A percentile compares a stretch with the other conserved stretches of the same genome.
These are phyloP conservation scores for Verticillium dahliae DNA, from an alignment of 2,329 filamentous ascomycete species.

Conservation along the genomic window DNA sequence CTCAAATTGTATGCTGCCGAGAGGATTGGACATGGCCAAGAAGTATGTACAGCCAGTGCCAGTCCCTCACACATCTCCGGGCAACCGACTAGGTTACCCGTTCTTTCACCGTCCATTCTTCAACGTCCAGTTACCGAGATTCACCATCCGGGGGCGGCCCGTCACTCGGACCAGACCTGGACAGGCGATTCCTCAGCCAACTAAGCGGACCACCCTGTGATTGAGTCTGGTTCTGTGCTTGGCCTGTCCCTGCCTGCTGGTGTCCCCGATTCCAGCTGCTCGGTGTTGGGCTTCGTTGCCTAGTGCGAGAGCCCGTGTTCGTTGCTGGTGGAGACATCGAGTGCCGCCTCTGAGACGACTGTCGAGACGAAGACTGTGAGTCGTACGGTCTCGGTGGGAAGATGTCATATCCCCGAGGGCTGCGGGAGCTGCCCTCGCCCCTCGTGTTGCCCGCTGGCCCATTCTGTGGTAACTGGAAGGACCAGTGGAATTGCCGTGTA, in stretches of 20 bases:
- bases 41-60: background rate
- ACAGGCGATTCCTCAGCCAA: constrained; percentile 38
- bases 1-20: background rate
- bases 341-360: constrained; percentile 19
- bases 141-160: background rate
- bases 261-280: constrained; percentile 21
- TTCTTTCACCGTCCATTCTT: background rate
- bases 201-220: constrained; percentile 29
- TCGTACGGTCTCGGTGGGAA: background rate
- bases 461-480: background rate
- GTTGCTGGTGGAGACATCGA: constrained; percentile 29
- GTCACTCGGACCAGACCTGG: constrained; percentile 1
- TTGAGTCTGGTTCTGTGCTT: constrained; percentile 14
- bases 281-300: constrained; percentile 31
- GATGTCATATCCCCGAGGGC: background rate
- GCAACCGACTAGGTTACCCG: background rate
- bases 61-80: background rate
- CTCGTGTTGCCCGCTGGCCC: background rate
- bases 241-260: constrained; percentile 15
- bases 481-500: background rate
- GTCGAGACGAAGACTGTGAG: background rate
- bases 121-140: background rate
- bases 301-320: constrained; percentile 22
- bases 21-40: background rate
- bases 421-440: background rate